A percentile compares a stretch with the other conserved stretches of the same genome.
Evolutionary conservation across 2,329 filamentous ascomycete species (phyloP).

Genomic region (Penicillium sp.): DNA sequence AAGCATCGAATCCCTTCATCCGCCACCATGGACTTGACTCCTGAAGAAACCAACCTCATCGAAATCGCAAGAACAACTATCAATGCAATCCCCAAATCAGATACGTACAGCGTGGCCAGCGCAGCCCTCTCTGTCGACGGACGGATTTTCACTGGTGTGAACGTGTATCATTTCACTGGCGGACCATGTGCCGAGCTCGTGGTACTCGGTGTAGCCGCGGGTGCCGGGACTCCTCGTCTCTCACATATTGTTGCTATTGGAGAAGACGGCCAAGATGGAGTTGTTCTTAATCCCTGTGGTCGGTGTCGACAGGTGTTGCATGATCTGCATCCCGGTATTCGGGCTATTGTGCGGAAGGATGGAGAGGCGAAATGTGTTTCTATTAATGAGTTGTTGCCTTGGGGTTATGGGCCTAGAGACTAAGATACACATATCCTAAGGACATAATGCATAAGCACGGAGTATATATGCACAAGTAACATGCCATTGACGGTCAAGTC

Average conservation of each 20-base stretch:
- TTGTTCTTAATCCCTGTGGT: conserved; percentile 25
- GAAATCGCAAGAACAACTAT: neutral
- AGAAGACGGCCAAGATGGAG: conserved; percentile 15
- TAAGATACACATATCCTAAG: neutral
- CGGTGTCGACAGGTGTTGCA: conserved; percentile 26
- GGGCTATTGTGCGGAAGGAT: conserved; percentile 18
- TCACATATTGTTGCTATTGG: conserved; percentile 26
- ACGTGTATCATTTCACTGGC: conserved; percentile 27
- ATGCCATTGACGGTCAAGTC: neutral
- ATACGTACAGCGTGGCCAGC: conserved; percentile 17
- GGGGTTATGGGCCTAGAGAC: neutral
- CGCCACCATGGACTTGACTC: neutral
- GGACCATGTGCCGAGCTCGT: conserved; percentile 31
- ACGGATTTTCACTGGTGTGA: conserved; percentile 21
- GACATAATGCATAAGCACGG: neutral
- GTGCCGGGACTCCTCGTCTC: conserved; percentile 16
- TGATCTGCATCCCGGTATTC: conserved; percentile 25
- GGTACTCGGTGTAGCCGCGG: conserved; percentile 24
- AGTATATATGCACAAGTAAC: neutral
- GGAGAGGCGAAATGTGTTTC: neutral
- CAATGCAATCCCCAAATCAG: conserved; percentile 14
- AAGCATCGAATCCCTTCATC: neutral
- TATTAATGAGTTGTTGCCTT: conserved; percentile 2
- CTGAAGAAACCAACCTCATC: neutral
- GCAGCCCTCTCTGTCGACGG: conserved; percentile 15